A percentile compares a stretch with the other conserved stretches of the same genome.
phyloP scores from a whole-genome alignment of 176 grass and related monocot species.

The Calamus simplicifolius region DNA sequence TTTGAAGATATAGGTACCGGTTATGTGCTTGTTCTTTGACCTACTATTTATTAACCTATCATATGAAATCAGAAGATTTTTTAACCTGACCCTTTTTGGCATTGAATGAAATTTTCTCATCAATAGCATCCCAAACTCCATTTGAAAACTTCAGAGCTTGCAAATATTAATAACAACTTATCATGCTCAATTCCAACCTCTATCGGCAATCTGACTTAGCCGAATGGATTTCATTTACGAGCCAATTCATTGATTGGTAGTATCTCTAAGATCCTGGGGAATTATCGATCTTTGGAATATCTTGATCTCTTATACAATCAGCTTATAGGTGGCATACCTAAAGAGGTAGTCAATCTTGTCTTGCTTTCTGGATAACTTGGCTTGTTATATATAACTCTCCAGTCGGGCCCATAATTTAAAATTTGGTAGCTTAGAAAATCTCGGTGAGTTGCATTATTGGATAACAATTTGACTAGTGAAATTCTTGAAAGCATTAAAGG shows the following conservation, averaged over 20 bases:
- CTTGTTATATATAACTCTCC: conserved; percentile 1
- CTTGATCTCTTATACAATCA: conserved; percentile 7
- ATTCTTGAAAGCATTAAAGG: neutral
- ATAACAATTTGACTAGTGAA: neutral
- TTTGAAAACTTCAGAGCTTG: no score
- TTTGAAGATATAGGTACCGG: no score
- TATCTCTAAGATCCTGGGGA: conserved; percentile 26
- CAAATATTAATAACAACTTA: neutral
- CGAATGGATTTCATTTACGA: conserved; percentile 15
- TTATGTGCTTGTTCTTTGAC: no score
- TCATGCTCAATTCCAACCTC: neutral
- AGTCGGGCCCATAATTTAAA: neutral
- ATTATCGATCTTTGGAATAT: neutral
- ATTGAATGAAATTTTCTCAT: no score
- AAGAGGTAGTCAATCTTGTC: neutral
- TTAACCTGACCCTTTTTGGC: no score
- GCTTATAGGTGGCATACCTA: conserved; percentile 5
- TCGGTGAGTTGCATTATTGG: neutral
- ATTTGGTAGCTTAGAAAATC: conserved; percentile 11
- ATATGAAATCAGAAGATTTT: no score
- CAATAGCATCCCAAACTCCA: no score
- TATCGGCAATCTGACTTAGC: conserved; percentile 22
- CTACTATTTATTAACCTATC: no score
- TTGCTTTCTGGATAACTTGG: neutral
- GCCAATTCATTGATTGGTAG: conserved; percentile 3